Percentiles rank a stretch among this genome's conserved stretches.
Conservation (phyloP, 768 basidiomycete genomes). For the Imleria badia region DNA sequence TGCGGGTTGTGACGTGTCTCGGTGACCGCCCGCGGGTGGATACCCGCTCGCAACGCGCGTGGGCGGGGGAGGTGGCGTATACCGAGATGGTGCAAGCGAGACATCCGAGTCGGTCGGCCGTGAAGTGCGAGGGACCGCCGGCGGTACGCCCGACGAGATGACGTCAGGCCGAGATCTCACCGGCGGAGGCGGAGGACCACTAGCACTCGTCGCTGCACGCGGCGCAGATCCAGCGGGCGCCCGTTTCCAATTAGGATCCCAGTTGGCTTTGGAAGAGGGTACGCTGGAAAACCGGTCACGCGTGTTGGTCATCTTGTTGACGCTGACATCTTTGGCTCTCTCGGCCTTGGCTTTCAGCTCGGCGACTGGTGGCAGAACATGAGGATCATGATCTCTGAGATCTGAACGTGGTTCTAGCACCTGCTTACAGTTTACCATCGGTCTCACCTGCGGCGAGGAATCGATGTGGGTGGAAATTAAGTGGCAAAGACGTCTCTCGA, state of each 20-base stretch:
- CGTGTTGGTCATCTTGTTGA: constrained; percentile 51
- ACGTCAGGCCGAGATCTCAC: constrained; percentile 25
- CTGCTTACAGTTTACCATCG: constrained; percentile 33
- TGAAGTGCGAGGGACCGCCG: constrained; percentile 9
- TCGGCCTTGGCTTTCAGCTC: constrained; percentile 65
- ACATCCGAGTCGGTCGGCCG: constrained; percentile 7
- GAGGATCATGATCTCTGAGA: constrained; percentile 1
- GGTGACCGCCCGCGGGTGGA: constrained; percentile 8
- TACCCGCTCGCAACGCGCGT: constrained; percentile 28
- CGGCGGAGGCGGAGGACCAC: constrained; percentile 35
- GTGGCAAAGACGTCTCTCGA: not conserved
- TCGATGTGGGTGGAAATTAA: not conserved
- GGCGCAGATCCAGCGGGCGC: constrained; percentile 28
- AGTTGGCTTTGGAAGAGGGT: constrained; percentile 60
- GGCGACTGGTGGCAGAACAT: constrained; percentile 42
- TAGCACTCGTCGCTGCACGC: constrained; percentile 3
- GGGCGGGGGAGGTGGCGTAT: constrained; percentile 28
- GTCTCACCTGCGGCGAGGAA: not conserved
- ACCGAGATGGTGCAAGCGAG: constrained; percentile 9
- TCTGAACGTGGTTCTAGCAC: not conserved
- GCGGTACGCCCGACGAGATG: constrained; percentile 11
- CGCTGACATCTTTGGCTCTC: constrained; percentile 57
- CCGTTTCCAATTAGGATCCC: constrained; percentile 57
- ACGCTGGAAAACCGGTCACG: constrained; percentile 56
- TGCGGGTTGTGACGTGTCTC: not conserved